Conservation (phyloP, 179 eudicot genomes). For the Beta lomatogona region DNA sequence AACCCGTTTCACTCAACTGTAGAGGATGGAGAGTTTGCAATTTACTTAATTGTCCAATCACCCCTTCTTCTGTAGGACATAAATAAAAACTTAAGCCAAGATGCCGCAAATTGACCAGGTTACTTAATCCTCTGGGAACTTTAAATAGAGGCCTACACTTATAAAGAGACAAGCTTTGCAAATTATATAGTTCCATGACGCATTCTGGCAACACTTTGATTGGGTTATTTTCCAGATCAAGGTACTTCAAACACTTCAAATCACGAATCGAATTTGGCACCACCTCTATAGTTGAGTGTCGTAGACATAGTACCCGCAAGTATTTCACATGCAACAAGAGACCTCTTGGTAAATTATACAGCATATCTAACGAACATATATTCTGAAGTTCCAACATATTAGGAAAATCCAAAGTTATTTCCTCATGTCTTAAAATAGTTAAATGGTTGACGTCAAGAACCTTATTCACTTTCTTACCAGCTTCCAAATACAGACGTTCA, state of each 20-base stretch:
- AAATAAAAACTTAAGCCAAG: neutral
- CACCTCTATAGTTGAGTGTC: neutral
- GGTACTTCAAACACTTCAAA: neutral
- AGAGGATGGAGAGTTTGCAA: slow-evolving; percentile 19
- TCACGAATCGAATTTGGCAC: neutral
- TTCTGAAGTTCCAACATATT: neutral
- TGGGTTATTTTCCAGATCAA: neutral
- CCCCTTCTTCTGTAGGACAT: neutral
- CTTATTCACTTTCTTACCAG: neutral
- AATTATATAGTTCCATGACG: neutral
- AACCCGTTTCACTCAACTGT: neutral
- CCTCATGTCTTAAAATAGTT: neutral
- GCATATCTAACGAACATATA: neutral
- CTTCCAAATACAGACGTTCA: neutral
- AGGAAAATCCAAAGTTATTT: neutral
- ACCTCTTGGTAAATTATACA: neutral
- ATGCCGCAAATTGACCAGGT: slow-evolving; percentile 2
- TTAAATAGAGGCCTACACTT: neutral
- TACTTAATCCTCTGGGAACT: slow-evolving; percentile 15
- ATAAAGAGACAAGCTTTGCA: neutral
- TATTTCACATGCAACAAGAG: neutral
- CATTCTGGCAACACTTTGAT: slow-evolving; percentile 1
- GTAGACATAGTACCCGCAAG: neutral
- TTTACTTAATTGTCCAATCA: slow-evolving; percentile 5
- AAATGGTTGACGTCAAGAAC: neutral